Percentiles rank a stretch among this genome's conserved stretches.
These are phyloP conservation scores for Cardamine occulta DNA, from an alignment of 345 rosid species.

Conservation along the genomic window DNA sequence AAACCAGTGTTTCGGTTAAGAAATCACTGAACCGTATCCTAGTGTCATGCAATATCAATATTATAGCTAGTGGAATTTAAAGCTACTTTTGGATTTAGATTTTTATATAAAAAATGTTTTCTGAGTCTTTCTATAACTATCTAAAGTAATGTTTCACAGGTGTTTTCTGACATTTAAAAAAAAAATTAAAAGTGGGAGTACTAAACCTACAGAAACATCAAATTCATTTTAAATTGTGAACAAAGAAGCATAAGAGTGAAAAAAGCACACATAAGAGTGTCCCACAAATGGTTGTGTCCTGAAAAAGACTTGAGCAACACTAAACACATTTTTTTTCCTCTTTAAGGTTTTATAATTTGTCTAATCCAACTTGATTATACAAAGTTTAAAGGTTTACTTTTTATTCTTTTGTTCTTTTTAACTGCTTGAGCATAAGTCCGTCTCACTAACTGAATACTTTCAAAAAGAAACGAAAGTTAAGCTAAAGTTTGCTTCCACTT, in stretches of 20 bases:
- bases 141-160: slow-evolving; percentile 14
- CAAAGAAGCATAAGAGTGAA: slow-evolving; percentile 24
- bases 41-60: slow-evolving; percentile 23
- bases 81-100: slow-evolving; percentile 21
- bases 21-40: slow-evolving; percentile 11
- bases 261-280: background rate
- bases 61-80: slow-evolving; percentile 35
- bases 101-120: background rate
- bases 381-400: background rate
- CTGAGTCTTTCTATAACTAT: background rate
- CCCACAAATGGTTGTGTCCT: slow-evolving; percentile 20
- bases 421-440: background rate
- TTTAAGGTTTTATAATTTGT: background rate
- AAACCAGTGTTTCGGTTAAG: background rate
- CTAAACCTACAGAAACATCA: slow-evolving; percentile 11
- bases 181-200: slow-evolving; percentile 11
- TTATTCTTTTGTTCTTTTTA: background rate
- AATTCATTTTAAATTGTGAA: slow-evolving; percentile 11
- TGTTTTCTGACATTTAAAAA: background rate
- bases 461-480: background rate
- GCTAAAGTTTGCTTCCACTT: slow-evolving; percentile 17
- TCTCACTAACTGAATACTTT: slow-evolving; percentile 12
- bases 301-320: slow-evolving; percentile 10
- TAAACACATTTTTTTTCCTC: slow-evolving; percentile 11
- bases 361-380: background rate